Conservation (phyloP, 2,329 filamentous ascomycete species). For the Neurospora sp. region DNA sequence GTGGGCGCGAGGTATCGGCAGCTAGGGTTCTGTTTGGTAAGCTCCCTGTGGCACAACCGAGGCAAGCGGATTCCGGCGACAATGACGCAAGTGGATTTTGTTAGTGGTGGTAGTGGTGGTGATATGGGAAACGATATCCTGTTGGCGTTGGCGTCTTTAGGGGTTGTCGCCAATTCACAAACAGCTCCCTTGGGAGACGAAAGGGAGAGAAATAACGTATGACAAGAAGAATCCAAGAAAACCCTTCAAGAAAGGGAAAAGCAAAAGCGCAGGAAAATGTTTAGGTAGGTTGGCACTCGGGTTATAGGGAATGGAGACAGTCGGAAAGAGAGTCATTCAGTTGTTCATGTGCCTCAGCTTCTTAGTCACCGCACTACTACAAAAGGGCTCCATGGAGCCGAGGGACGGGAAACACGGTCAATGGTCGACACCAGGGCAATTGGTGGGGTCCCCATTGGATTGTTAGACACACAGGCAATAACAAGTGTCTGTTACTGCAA, state of each 20-base stretch:
- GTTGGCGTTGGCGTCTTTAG: not conserved
- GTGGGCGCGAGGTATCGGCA: not conserved
- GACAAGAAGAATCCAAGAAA: not conserved
- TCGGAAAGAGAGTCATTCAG: not conserved
- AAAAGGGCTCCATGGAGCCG: not conserved
- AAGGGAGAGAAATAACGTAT: not conserved
- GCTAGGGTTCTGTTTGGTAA: not conserved
- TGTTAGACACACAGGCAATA: not conserved
- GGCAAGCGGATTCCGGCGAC: conserved; percentile 15
- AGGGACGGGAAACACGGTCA: not conserved
- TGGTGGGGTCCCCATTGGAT: not conserved
- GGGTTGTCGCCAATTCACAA: not conserved
- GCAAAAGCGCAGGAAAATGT: not conserved
- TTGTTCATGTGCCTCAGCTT: not conserved
- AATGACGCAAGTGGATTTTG: conserved; percentile 16
- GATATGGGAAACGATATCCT: not conserved
- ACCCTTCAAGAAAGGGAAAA: not conserved
- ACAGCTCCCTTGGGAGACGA: not conserved
- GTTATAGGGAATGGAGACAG: not conserved
- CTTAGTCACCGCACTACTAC: not conserved
- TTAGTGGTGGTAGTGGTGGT: not conserved
- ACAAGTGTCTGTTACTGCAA: not conserved
- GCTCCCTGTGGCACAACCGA: conserved; percentile 12
- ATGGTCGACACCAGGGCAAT: not conserved
- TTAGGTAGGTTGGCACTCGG: not conserved